Evolutionary conservation across 2,329 filamentous ascomycete genomes (phyloP), one percentile per base, ranked within the genome.

Genomic region (Penicillium fuscoglaucum): DNA sequence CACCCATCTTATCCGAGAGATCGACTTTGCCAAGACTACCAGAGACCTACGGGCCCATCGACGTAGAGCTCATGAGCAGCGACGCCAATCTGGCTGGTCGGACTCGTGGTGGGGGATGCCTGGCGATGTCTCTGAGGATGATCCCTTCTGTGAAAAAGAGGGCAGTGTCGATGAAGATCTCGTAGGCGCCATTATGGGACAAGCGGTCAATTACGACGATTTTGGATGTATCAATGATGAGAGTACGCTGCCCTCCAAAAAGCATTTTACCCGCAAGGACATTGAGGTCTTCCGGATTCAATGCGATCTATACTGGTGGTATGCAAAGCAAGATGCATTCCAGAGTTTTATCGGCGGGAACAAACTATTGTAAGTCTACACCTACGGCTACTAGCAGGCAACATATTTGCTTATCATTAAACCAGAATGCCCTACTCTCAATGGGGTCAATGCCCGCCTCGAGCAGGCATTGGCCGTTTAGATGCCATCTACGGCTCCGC

Each of bases 301-400:
- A 40, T 86, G 90, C 63, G 95, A 98, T 75, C 77, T 98, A 6
- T 96, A 90, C 71, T 99, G 93, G 93, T 97, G 92, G 90, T 97
- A 93, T 72, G 88, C 85, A 67, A 96, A 96, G 74, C 95, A 97
- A 80, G 95, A 98, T 72, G 86, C 90, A 9, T 96, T 93, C 66
- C 93, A 97, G 73, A 92, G 90, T 71, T 85, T 97, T 60, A 79
- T 98, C 26, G 95, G 93, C 65, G 93, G 91, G 9, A 93, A 93
- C 43, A 84, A 84, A 61, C 80, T 96, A 47, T 88, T 97, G 91
- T 96, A 80, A 83, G 91, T 83, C 28, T 41, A 43, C 21, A 49
- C 4, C 26, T 29, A 31, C 33, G 10, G 10, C 19, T 24, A 43
- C 5, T 43, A 40, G 48, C 9, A 31, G 37, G 29, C 26, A 33